Evolutionary conservation across 345 rosid genomes (phyloP), one percentile per base, ranked within the genome.

Genomic region (Erodium maritimum): DNA sequence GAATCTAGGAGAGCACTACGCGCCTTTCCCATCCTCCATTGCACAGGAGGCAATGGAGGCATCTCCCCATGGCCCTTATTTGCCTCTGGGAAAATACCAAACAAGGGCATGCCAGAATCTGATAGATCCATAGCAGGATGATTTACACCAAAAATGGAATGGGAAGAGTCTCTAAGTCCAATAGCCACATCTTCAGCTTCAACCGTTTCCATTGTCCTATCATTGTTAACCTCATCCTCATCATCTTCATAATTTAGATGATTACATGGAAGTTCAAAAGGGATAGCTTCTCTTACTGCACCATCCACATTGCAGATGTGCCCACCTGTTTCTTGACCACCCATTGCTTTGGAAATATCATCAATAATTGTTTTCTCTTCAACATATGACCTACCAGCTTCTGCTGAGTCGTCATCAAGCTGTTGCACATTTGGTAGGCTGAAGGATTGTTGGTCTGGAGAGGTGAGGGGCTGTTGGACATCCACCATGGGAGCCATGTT

Each of bases 31-130:
- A 79, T 42, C 62, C 80, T 84, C 98, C 96, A 88, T 48, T 91
- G 90, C 82, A 88, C 72, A 62, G 97, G 96, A 0, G 95, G 91
- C 72, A 91, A 59, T 23, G 96, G 96, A 34, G 96, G 98, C 75
- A 76, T 69, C 60, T 79, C 85, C 50, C 64, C 58, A 60, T 50
- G 67, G 34, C 63, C 75, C 59, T 75, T 50, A 61, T 70, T 63
- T 65, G 72, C 63, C 65, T 67, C 80, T 60, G 82, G 75, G 23
- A 66, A 54, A 48, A 60, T 57, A 55, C 71, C 71, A 70, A 65
- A 76, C 51, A 71, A 64, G 58, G 82, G 79, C 62, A 70, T 61
- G 37, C 54, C 50, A 60, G 79, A 57, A 62, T 63, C 66, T 57
- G 73, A 48, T 42, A 73, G 55, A 69, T 67, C 70, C 77, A 67